Evolutionary conservation across 2,329 filamentous ascomycete genomes (phyloP).

Genomic region (Emmonsiellopsis sp.): DNA sequence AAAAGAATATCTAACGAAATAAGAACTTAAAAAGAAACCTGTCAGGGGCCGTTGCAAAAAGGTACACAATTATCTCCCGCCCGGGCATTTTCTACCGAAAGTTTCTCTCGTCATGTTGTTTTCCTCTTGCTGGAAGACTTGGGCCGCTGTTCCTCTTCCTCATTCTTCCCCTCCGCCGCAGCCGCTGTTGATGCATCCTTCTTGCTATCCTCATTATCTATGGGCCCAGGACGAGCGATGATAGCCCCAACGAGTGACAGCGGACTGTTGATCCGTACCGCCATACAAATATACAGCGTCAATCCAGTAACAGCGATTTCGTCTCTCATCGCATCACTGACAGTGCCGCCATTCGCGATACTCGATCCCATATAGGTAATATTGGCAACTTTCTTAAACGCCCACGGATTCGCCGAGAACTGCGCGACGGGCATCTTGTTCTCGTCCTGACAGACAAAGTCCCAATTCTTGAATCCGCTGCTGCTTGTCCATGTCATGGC

Average conservation of each 20-base stretch:
- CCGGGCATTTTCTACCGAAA: no score
- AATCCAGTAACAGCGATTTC: constrained; percentile 23
- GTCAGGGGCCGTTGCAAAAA: no score
- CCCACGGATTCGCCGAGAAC: constrained; percentile 19
- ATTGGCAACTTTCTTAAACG: constrained; percentile 17
- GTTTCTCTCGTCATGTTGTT: no score
- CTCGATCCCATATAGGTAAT: constrained; percentile 20
- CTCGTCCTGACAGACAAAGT: constrained; percentile 24
- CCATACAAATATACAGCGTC: constrained; percentile 21
- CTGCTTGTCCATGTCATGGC: constrained; percentile 22
- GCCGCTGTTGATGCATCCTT: neutral
- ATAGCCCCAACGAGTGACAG: constrained; percentile 18
- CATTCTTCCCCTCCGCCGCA: no score
- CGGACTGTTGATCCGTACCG: constrained; percentile 16
- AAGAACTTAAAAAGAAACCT: no score
- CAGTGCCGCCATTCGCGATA: neutral
- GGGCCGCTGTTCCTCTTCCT: no score
- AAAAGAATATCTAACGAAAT: no score
- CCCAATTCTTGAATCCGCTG: constrained; percentile 20
- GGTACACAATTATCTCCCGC: no score
- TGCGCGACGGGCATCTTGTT: constrained; percentile 20
- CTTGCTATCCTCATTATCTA: neutral
- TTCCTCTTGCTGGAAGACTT: no score
- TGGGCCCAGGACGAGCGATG: constrained; percentile 9
- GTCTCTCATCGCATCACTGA: constrained; percentile 14